phyloP scores from a whole-genome alignment of 2,329 filamentous ascomycete species.

The Drechslerella stenobrocha region DNA sequence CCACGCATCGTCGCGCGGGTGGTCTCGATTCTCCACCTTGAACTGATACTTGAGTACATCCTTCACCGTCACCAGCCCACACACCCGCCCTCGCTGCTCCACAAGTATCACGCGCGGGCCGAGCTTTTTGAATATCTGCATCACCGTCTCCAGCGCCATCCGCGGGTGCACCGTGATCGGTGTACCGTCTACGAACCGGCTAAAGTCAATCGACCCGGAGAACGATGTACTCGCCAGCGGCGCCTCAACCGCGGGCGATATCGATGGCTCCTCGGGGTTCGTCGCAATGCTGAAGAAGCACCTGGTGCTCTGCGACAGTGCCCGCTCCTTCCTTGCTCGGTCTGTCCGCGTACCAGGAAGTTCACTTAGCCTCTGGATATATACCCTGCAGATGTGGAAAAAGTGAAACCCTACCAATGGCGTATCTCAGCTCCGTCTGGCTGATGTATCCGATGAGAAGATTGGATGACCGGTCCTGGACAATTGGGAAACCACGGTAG shows the following conservation, averaged over 20 bases:
- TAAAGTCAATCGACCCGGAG: slow-evolving; percentile 72
- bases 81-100: slow-evolving; percentile 81
- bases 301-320: slow-evolving; percentile 68
- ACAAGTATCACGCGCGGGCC: slow-evolving; percentile 90
- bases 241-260: slow-evolving; percentile 55
- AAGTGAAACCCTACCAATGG: slow-evolving; percentile 64
- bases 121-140: slow-evolving; percentile 98
- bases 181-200: slow-evolving; percentile 82
- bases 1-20: slow-evolving; percentile 63
- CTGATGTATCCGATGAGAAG: slow-evolving; percentile 88
- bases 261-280: slow-evolving; percentile 49
- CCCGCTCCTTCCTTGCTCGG: slow-evolving; percentile 68
- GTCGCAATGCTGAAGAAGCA: slow-evolving; percentile 67
- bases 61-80: slow-evolving; percentile 89
- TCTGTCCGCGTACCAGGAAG: slow-evolving; percentile 25
- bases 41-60: slow-evolving; percentile 98
- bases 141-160: slow-evolving; percentile 89
- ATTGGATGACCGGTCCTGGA: slow-evolving; percentile 72
- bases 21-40: slow-evolving; percentile 85
- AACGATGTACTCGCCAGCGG: slow-evolving; percentile 61
- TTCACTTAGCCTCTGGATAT: not conserved
- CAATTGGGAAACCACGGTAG: slow-evolving; percentile 90
- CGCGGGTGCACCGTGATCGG: slow-evolving; percentile 89
- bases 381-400: not conserved
- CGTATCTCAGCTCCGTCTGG: slow-evolving; percentile 86